Base-by-base conservation (phyloP, 2,329 filamentous ascomycete species). In the Xylaria multiplex region DNA sequence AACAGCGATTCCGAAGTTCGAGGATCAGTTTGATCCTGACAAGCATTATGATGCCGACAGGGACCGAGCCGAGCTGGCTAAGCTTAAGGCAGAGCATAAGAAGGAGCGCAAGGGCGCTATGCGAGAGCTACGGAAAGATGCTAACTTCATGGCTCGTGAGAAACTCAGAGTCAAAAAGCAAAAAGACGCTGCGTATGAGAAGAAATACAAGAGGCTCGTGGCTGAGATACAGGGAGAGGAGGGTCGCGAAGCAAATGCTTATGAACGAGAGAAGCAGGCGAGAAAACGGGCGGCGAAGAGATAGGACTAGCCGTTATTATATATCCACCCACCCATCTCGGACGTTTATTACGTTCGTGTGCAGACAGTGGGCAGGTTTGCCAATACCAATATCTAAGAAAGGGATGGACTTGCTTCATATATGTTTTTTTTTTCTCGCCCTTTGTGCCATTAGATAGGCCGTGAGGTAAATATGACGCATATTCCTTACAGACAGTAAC, bases 11-110 rank as follows among this genome's bases (percentile, higher is more conserved):
- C 96, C 96, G 79, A 97, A 97, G 79, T 99, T 98, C 81, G 96
- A 98, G 81, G 95, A 97, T 77, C 86, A 88, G 64, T 99, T 93
- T 86, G 96, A 97, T 79, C 96, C 96, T 2, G 89, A 92, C 82
- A 95, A 93, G 82, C 96, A 98, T 85, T 98, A 99, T 86, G 96
- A 99, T 77, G 93, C 93, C 0, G 92, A 99, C 80, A 90, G 90
- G 72, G 93, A 97, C 80, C 92, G 96, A 40, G 90, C 92, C 24
- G 93, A 97, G 76, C 81, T 91, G 68, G 90, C 90, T 76, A 96
- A 94, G 79, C 86, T 99, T 76, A 90, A 90, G 81, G 90, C 90
- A 69, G 95, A 98, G 83, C 92, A 94, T 86, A 97, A 97, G 88
- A 89, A 91, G 77, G 96, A 99, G 85, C 88, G 89, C 79, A 99